Evolutionary conservation across 177 flowering plant genomes (phyloP), one percentile per base, ranked within the genome.

Genomic region (Telopea speciosissima): DNA sequence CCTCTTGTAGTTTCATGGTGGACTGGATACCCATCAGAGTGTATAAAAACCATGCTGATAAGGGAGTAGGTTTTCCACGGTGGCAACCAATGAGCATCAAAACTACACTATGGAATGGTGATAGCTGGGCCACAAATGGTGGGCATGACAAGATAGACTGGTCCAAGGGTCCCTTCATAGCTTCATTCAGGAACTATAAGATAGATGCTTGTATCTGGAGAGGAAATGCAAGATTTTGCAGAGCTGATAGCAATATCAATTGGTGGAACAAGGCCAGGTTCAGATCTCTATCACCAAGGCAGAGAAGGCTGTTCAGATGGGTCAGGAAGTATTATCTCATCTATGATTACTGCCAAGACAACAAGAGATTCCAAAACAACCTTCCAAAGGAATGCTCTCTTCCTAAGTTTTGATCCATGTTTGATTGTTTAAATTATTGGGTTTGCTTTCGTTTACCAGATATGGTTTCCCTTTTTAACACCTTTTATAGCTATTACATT

Each of bases 311-410:
- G 67, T 82, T 81, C 77, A 84, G 75, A 76, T 94, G 97, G 97
- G 97, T 88, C 1, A 86, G 91, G 76, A 85, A 74, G 72, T 66
- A 94, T 65, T 86, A 87, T 69, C 79, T 90, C 76, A 77, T 83
- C 28, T 94, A 92, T 84, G 97, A 94, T 72, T 94, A 94, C 76
- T 94, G 98, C 78, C 83, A 77, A 72, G 97, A 94, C 70, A 77
- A 77, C 60, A 17, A 74, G 70, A 89, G 97, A 73, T 92, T 92
- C 80, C 83, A 88, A 54, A 76, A 83, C 78, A 84, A 79, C 21
- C 84, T 90, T 44, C 96, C 96, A 24, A 87, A 80, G 78, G 98
- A 93, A 70, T 93, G 97, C 70, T 84, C 86, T 40, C 90, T 93
- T 66, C 83, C 94, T 7, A 90, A 85, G 76, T 89, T 82, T 66